Base-by-base conservation (phyloP, 257 asterid genomes). In the Coffea eugenioides region DNA sequence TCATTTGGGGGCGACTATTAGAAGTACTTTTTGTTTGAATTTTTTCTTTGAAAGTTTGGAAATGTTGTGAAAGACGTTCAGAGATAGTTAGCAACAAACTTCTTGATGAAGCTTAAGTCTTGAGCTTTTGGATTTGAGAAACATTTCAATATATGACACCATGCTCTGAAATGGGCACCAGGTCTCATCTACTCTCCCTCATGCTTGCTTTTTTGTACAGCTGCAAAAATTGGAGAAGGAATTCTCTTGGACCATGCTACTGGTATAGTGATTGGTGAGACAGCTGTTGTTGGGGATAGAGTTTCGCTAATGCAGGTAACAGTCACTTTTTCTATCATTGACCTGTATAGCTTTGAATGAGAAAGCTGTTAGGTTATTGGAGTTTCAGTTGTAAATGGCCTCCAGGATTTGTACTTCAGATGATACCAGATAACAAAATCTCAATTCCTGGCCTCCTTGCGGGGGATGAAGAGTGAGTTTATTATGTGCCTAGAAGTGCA, bases 281-380 rank as follows among this genome's bases (percentile, higher is more conserved):
- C 90, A 3, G 85, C 90, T 6, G 82, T 87, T 8, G 56, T 87
- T 69, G 90, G 87, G 59, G 83, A 85, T 77, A 81, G 88, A 80
- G 90, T 87, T 71, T 87, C 90, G 3, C 79, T 87, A 65, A 87
- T 87, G 90, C 90, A 87, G 89, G 89, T 84, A 74, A 16, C n/a
- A 21, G 43, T 18, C 59, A 46, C 61, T 16, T 34, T 52, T 48
- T 69, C 69, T 12, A 9, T 57, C 49, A n/a, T 25, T 59, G 18
- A 31, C 49, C 36, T n/a, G 31, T 62, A 71, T 15, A 1, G 64
- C n/a, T 52, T 36, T 36, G 54, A 25, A 54, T 48, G 10, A 61
- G 45, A 4, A 61, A 21, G 49, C 71, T 31, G 31, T 8, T 46
- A 34, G 45, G 15, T 6, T 59, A 23, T 16, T 9, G 36, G 8